A percentile compares a stretch with the other conserved stretches of the same genome.
Conservation (phyloP, 345 rosid genomes). For the Gossypium thurberi region DNA sequence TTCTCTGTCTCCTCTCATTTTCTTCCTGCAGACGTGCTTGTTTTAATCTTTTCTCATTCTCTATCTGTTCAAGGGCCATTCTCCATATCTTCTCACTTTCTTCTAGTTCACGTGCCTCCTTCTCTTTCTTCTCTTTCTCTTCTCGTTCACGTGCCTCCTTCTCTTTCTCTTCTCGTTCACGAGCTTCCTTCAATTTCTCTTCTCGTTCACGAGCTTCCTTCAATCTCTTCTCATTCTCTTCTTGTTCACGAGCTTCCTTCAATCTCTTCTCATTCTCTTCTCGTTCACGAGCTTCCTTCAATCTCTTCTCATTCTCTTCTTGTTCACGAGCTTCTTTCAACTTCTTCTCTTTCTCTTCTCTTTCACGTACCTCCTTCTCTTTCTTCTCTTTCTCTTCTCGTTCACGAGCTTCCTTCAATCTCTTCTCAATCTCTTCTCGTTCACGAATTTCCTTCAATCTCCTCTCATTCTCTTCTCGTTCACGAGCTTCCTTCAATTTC, state of each 20-base stretch:
- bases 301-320: slow-evolving; percentile 41
- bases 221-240: slow-evolving; percentile 27
- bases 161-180: slow-evolving; percentile 43
- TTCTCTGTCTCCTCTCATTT: slow-evolving; percentile 26
- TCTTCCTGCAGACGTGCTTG: slow-evolving; percentile 33
- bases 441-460: slow-evolving; percentile 32
- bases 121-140: slow-evolving; percentile 36
- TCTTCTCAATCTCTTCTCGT: slow-evolving; percentile 39
- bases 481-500: slow-evolving; percentile 33
- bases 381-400: slow-evolving; percentile 31
- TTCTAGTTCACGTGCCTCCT: slow-evolving; percentile 37
- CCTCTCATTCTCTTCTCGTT: slow-evolving; percentile 41
- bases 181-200: slow-evolving; percentile 34
- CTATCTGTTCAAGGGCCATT: slow-evolving; percentile 38
- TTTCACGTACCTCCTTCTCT: slow-evolving; percentile 23
- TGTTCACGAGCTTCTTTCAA: slow-evolving; percentile 31
- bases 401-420: slow-evolving; percentile 28
- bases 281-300: slow-evolving; percentile 31
- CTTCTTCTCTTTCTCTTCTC: slow-evolving; percentile 30
- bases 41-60: slow-evolving; percentile 35
- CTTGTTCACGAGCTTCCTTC: slow-evolving; percentile 29
- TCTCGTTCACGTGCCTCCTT: slow-evolving; percentile 33
- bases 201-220: slow-evolving; percentile 31
- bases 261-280: slow-evolving; percentile 39
- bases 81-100: slow-evolving; percentile 38